A percentile compares a stretch with the other conserved stretches of the same genome.
phyloP scores from a whole-genome alignment of 495 filamentous ascomycete genomes.

The Neurospora africana region DNA sequence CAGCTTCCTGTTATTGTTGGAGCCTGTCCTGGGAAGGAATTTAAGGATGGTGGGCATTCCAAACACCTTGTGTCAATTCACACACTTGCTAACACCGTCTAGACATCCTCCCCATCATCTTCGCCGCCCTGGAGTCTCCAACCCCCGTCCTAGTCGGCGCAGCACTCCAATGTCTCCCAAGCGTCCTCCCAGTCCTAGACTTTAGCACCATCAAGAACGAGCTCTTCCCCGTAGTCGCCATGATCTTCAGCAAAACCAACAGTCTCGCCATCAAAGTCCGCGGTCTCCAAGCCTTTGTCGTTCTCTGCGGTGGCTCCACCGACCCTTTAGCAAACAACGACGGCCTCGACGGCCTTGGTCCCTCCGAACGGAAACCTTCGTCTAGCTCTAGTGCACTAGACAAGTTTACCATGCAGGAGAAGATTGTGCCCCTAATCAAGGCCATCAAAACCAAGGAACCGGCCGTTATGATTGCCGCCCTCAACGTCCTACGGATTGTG shows the following conservation, averaged over 20 bases:
- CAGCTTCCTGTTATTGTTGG: slow-evolving; percentile 63
- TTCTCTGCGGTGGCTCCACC: slow-evolving; percentile 70
- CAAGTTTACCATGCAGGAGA: slow-evolving; percentile 96
- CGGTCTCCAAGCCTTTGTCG: slow-evolving; percentile 78
- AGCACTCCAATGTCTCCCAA: slow-evolving; percentile 60
- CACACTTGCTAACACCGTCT: slow-evolving; percentile 13
- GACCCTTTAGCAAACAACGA: slow-evolving; percentile 43
- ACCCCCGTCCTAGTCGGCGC: slow-evolving; percentile 84
- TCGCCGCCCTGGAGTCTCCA: slow-evolving; percentile 71
- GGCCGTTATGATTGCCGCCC: slow-evolving; percentile 90
- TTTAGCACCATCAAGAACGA: slow-evolving; percentile 95
- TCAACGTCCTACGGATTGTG: slow-evolving; percentile 73
- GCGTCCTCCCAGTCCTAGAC: slow-evolving; percentile 71
- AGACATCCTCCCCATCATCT: slow-evolving; percentile 81
- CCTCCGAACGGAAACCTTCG: slow-evolving; percentile 36
- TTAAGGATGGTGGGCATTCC: slow-evolving; percentile 94
- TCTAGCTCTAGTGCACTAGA: slow-evolving; percentile 69
- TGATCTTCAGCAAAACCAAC: slow-evolving; percentile 82
- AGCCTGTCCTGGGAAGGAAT: slow-evolving; percentile 81
- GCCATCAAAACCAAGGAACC: slow-evolving; percentile 97
- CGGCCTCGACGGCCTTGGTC: slow-evolving; percentile 58
- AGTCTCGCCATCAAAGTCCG: slow-evolving; percentile 90
- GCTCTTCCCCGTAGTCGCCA: slow-evolving; percentile 80
- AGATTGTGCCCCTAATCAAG: slow-evolving; percentile 80
- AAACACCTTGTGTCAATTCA: too few species aligned